Evolutionary conservation across 2,329 filamentous ascomycete species (phyloP).

Genomic region (Curvularia hawaiiensis): DNA sequence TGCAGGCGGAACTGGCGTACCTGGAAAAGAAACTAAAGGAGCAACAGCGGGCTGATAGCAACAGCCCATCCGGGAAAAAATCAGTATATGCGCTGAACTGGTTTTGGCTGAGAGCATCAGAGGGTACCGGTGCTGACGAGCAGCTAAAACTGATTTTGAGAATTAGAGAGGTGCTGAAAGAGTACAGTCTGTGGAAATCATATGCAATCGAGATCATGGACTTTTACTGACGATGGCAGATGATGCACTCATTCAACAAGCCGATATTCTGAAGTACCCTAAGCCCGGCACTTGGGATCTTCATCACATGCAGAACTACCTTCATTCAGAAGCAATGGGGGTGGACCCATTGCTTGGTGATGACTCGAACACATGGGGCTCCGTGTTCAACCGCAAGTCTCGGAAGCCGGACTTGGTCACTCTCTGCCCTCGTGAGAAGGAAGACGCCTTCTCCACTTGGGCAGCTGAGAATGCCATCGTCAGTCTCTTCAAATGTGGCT

Average conservation of each 20-base stretch:
- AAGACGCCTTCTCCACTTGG: constrained; percentile 1
- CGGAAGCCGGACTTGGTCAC: neutral
- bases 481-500: neutral
- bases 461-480: neutral
- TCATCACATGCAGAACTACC: constrained; percentile 1
- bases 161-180: neutral
- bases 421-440: neutral
- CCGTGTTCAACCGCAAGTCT: neutral
- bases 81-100: neutral
- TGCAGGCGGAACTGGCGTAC: constrained; percentile 9
- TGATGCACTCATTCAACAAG: constrained; percentile 1
- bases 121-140: neutral
- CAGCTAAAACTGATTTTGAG: neutral
- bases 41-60: neutral
- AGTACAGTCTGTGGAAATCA: constrained; percentile 1
- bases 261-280: neutral
- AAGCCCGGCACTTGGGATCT: neutral
- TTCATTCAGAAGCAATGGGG: neutral
- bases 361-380: neutral
- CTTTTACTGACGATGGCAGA: neutral
- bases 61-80: neutral
- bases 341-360: neutral
- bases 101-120: neutral
- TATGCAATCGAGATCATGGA: no score
- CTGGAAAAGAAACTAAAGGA: neutral